Percentiles rank a stretch among this genome's conserved stretches.
These are phyloP conservation scores for Rhodotorula sp. DNA, from an alignment of 1,284 basidiomycete genomes.

Conservation along the genomic window DNA sequence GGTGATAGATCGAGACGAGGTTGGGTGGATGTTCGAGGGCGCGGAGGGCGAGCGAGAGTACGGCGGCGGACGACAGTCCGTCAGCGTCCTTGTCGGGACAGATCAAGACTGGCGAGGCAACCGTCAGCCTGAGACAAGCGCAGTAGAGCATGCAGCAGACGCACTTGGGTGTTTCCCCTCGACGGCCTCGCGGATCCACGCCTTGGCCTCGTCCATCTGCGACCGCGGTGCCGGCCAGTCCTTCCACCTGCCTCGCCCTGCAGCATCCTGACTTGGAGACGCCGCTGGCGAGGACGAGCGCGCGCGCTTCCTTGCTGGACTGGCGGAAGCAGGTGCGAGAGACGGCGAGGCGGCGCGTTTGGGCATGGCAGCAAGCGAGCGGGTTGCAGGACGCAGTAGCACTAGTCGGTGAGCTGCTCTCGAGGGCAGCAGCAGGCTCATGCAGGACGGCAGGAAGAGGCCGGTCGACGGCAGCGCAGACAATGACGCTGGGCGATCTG, in stretches of 20 bases:
- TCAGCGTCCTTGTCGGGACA: constrained; percentile 45
- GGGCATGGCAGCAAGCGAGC: constrained; percentile 10
- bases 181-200: constrained; percentile 34
- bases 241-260: constrained; percentile 28
- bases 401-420: too few species aligned
- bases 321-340: not conserved
- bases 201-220: constrained; percentile 25
- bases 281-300: not conserved
- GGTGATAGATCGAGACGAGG: constrained; percentile 37
- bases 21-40: constrained; percentile 36
- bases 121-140: too few species aligned
- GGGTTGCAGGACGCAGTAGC: not conserved
- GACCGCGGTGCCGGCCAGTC: constrained; percentile 40
- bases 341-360: constrained; percentile 12
- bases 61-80: constrained; percentile 37
- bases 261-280: not conserved
- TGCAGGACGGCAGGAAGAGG: not conserved
- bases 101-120: constrained; percentile 17
- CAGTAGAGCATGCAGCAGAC: not conserved
- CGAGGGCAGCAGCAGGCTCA: not conserved
- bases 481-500: not conserved
- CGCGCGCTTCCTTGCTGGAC: not conserved
- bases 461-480: too few species aligned
- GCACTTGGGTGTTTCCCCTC: constrained; percentile 18
- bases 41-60: constrained; percentile 18